phyloP scores from a whole-genome alignment of 495 filamentous ascomycete species.

The Neurospora terricola region DNA sequence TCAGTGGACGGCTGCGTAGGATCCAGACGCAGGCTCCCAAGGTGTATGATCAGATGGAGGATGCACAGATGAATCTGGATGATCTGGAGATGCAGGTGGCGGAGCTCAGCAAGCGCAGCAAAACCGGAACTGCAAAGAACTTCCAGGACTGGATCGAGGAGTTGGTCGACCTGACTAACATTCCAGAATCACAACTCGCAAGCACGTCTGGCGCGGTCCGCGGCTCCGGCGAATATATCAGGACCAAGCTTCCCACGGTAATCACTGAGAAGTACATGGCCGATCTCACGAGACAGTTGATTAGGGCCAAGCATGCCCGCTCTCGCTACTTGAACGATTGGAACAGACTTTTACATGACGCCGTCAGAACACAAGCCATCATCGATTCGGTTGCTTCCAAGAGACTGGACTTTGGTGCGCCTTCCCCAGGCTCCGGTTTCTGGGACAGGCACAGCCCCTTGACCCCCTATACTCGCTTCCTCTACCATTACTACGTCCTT shows the following conservation, averaged over 20 bases:
- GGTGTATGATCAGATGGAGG: conserved; percentile 77
- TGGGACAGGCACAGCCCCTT: conserved; percentile 49
- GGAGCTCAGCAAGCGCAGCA: conserved; percentile 61
- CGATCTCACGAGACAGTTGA: conserved; percentile 71
- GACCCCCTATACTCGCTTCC: conserved; percentile 79
- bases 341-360: conserved; percentile 65
- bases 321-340: conserved; percentile 76
- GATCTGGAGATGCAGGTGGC: conserved; percentile 69
- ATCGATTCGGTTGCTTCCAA: conserved; percentile 75
- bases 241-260: conserved; percentile 54
- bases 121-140: conserved; percentile 68
- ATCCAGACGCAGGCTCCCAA: conserved; percentile 72
- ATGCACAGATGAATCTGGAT: conserved; percentile 72
- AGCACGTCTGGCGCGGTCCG: conserved; percentile 27
- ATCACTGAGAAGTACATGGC: conserved; percentile 92
- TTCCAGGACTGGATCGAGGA: conserved; percentile 95
- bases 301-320: conserved; percentile 71
- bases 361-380: conserved; percentile 66
- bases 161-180: conserved; percentile 59
- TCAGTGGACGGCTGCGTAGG: conserved; percentile 57
- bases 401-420: conserved; percentile 61
- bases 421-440: conserved; percentile 43
- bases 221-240: conserved; percentile 28
- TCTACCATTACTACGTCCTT: conserved; percentile 59
- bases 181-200: conserved; percentile 53